phyloP scores from a whole-genome alignment of 1,284 basidiomycete species.

The Boletus nobilissimus region DNA sequence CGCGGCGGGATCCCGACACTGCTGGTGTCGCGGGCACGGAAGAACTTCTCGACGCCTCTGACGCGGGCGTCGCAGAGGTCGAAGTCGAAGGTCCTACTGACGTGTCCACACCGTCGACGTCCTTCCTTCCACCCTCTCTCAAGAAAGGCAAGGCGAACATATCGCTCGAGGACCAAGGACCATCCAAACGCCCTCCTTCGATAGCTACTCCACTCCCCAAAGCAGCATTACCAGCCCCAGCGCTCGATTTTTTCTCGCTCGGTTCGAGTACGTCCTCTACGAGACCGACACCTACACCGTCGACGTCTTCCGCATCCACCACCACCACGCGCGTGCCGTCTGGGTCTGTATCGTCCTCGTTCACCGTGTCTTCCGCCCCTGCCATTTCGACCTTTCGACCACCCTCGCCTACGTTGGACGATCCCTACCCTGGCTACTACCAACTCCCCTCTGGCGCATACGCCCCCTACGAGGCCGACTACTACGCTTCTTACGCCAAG shows the following conservation, averaged over 20 bases:
- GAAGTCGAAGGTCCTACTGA: conserved; percentile 15
- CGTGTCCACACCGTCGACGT: conserved; percentile 36
- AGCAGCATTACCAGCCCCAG: conserved; percentile 53
- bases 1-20: conserved; percentile 13
- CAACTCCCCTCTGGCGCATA: conserved; percentile 83
- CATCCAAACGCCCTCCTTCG: conserved; percentile 36
- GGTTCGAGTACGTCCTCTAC: conserved; percentile 45
- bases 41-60: conserved; percentile 25
- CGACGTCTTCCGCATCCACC: conserved; percentile 10
- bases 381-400: conserved; percentile 74
- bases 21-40: conserved; percentile 17
- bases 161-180: conserved; percentile 65
- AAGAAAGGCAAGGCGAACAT: conserved; percentile 68
- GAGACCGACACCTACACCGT: conserved; percentile 28
- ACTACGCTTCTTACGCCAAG: conserved; percentile 77
- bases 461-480: conserved; percentile 80
- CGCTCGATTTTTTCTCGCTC: conserved; percentile 76
- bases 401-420: conserved; percentile 78
- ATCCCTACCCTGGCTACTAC: conserved; percentile 91
- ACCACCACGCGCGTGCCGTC: conserved; percentile 14
- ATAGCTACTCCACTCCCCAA: conserved; percentile 32
- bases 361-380: conserved; percentile 73
- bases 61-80: conserved; percentile 20
- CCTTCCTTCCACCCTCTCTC: conserved; percentile 68
- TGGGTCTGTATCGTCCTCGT: conserved; percentile 12